A percentile compares a stretch with the other conserved stretches of the same genome.
phyloP scores from a whole-genome alignment of 768 basidiomycete species.

The Termitomyces sp. region DNA sequence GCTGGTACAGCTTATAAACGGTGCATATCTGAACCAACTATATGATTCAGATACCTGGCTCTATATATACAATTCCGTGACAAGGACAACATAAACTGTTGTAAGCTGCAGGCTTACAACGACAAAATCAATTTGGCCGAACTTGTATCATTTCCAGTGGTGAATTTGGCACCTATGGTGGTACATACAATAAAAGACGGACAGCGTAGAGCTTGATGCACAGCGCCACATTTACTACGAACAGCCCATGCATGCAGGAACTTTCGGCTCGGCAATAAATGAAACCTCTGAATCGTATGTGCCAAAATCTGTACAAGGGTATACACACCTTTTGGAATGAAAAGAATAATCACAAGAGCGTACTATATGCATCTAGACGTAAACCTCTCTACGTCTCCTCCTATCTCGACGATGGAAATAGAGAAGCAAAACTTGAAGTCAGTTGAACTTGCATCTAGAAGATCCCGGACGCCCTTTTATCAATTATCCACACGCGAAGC shows the following conservation, averaged over 20 bases:
- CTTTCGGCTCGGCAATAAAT: background rate
- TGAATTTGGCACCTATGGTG: no score
- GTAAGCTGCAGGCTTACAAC: no score
- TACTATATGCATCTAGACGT: no score
- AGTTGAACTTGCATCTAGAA: background rate
- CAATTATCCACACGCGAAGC: background rate
- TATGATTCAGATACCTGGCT: no score
- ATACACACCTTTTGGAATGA: background rate
- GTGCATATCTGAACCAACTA: no score
- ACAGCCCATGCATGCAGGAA: background rate
- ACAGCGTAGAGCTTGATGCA: background rate
- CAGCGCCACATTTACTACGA: background rate
- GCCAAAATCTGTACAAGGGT: background rate
- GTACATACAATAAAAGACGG: background rate
- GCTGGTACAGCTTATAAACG: no score
- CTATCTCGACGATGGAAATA: background rate
- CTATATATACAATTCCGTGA: no score
- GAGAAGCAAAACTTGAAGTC: background rate
- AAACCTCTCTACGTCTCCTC: background rate
- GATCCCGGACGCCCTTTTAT: background rate
- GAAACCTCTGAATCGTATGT: background rate
- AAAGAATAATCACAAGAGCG: background rate
- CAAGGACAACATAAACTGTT: no score
- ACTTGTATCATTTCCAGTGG: background rate
- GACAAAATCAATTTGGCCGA: background rate